Base-by-base conservation (phyloP, 1,284 basidiomycete genomes). In the Bjerkandera adusta region DNA sequence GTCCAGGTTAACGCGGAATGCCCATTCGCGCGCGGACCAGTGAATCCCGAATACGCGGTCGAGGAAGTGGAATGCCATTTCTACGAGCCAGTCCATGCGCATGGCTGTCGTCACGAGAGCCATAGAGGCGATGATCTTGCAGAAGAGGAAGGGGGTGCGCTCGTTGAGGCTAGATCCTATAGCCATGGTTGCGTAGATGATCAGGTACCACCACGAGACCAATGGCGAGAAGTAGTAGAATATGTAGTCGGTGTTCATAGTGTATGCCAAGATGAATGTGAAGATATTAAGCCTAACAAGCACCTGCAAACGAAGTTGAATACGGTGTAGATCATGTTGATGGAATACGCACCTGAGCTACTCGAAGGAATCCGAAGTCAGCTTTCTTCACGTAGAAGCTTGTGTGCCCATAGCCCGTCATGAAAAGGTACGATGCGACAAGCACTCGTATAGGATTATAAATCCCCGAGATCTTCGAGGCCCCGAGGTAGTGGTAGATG, bases 201-300 rank as follows among this genome's bases (percentile, higher is more conserved):
- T 78, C 48, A 92, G 68, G 68, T 88, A 95, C 89, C 89, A 89
- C 73, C 79, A 75, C 15, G 86, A 85, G 20, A 91, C 88, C 54
- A 92, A 71, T 6, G 89, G 89, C 3, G 90, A 78, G 62, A 93
- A 92, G 67, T 93, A 92, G 66, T 93, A 92, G 45, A 82, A 89
- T 52, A 91, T 79, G 65, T 94, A 96, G 67, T 92, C 77, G 50
- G 89, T 92, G 69, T 93, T 83, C 91, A 95, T 93, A 42, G 82
- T 79, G 68, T 93, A 95, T 5, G 87, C 85, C 34, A 95, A 74
- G 12, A 85, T 70, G 40, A 94, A 68, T 1, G 92, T 92, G 37
- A 93, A 74, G 34, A 94, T 67, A 66, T 95, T 95, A 48, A 94
- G 70, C 6, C 92, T 82, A 47, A 93, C 75, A 56, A 95, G 67